phyloP scores from a whole-genome alignment of 2,329 filamentous ascomycete species.

The Coniochaeta ligniaria region DNA sequence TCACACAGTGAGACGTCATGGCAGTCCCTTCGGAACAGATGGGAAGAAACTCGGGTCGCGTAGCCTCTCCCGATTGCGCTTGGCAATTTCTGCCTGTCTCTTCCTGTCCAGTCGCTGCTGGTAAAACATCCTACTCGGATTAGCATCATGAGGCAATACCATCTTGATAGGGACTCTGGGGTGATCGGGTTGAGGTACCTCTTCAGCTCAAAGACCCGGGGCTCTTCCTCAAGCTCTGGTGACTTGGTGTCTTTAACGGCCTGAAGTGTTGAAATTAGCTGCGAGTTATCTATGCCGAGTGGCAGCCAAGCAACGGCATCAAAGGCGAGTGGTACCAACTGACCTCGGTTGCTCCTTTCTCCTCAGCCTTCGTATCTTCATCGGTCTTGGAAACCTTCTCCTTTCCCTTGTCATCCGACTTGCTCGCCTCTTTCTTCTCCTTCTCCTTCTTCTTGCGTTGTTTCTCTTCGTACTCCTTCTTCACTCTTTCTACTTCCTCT shows the following conservation, averaged over 20 bases:
- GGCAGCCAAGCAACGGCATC: too few species aligned
- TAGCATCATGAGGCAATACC: neutral
- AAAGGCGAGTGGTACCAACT: neutral
- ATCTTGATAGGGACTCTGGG: neutral
- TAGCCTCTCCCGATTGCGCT: slow-evolving; percentile 72
- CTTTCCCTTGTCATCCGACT: slow-evolving; percentile 36
- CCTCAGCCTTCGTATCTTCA: slow-evolving; percentile 33
- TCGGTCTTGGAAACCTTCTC: slow-evolving; percentile 34
- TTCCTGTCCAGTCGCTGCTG: slow-evolving; percentile 77
- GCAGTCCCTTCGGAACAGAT: slow-evolving; percentile 64
- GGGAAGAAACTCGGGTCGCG: slow-evolving; percentile 77
- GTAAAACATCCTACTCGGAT: slow-evolving; percentile 63
- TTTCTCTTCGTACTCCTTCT: slow-evolving; percentile 73
- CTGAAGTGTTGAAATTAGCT: neutral
- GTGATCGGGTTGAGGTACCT: slow-evolving; percentile 44
- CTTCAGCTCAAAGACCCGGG: slow-evolving; percentile 76
- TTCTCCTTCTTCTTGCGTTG: slow-evolving; percentile 60
- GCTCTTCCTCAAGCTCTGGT: slow-evolving; percentile 52
- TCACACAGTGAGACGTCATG: slow-evolving; percentile 16
- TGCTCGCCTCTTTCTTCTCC: slow-evolving; percentile 44
- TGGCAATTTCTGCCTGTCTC: slow-evolving; percentile 70
- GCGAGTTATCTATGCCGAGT: too few species aligned
- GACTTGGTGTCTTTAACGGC: slow-evolving; percentile 15
- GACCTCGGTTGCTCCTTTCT: slow-evolving; percentile 27
- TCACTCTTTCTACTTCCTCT: slow-evolving; percentile 55